phyloP scores from a whole-genome alignment of 1,284 basidiomycete species.

The Rhizoctonia solani region DNA sequence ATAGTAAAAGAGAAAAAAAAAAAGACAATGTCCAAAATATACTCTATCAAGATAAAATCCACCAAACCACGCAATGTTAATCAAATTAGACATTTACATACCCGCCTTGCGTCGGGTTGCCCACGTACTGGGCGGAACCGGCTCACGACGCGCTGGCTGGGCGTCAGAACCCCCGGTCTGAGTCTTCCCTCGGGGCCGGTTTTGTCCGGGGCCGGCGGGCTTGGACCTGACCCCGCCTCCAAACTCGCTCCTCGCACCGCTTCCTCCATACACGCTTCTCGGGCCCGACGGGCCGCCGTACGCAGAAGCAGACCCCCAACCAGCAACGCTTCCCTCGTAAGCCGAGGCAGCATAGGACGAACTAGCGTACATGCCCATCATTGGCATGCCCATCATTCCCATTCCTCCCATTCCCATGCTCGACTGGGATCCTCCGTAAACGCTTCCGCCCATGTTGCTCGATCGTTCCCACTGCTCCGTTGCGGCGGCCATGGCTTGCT shows the following conservation, averaged over 20 bases:
- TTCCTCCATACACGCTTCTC: slow-evolving; percentile 55
- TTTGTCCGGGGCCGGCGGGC: neutral
- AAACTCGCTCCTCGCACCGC: slow-evolving; percentile 64
- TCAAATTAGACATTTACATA: neutral
- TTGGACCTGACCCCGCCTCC: slow-evolving; percentile 46
- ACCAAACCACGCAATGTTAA: no score
- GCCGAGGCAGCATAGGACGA: slow-evolving; percentile 59
- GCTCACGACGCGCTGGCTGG: no score
- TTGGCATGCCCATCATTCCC: slow-evolving; percentile 47
- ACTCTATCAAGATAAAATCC: no score
- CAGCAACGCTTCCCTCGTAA: slow-evolving; percentile 55
- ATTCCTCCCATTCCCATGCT: slow-evolving; percentile 42
- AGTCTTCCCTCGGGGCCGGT: slow-evolving; percentile 53
- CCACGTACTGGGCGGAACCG: slow-evolving; percentile 21
- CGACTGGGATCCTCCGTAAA: slow-evolving; percentile 46
- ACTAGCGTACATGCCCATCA: slow-evolving; percentile 42
- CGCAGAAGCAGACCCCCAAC: slow-evolving; percentile 54
- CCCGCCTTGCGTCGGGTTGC: neutral
- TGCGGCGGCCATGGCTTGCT: slow-evolving; percentile 79
- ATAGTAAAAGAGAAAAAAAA: no score
- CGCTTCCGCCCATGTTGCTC: slow-evolving; percentile 56
- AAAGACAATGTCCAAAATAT: no score
- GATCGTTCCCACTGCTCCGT: slow-evolving; percentile 84
- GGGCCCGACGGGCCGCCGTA: slow-evolving; percentile 40
- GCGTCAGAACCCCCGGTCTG: no score